Percentiles rank a stretch among this genome's conserved stretches.
phyloP scores from a whole-genome alignment of 2,329 filamentous ascomycete species.

The Lachnellula suecica region DNA sequence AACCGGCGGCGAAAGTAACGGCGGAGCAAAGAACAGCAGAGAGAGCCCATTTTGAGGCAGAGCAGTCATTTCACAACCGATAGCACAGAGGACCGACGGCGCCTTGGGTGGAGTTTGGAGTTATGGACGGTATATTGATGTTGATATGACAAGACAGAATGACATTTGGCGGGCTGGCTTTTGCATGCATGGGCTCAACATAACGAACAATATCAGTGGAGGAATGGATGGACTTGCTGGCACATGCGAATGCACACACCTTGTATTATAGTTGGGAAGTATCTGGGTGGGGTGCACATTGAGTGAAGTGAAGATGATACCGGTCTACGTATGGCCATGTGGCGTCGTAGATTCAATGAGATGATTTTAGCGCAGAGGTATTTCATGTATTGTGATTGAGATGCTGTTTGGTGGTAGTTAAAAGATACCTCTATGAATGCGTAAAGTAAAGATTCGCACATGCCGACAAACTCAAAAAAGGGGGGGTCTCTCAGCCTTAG shows the following conservation, averaged over 20 bases:
- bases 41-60: slow-evolving; percentile 4
- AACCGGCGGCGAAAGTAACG: slow-evolving; percentile 28
- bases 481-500: slow-evolving; percentile 11
- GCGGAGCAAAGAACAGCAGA: slow-evolving; percentile 26
- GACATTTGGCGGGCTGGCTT: slow-evolving; percentile 12
- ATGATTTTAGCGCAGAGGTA: background rate
- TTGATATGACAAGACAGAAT: slow-evolving; percentile 21
- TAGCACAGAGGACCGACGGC: slow-evolving; percentile 9
- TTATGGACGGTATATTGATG: slow-evolving; percentile 24
- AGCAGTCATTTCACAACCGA: slow-evolving; percentile 5
- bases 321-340: slow-evolving; percentile 9
- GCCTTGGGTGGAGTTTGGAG: slow-evolving; percentile 24
- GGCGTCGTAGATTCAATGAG: slow-evolving; percentile 4
- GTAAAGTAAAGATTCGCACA: too few relatives aligned
- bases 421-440: too few relatives aligned
- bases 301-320: slow-evolving; percentile 21
- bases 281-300: slow-evolving; percentile 1
- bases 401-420: too few relatives aligned
- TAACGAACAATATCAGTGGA: slow-evolving; percentile 13
- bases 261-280: slow-evolving; percentile 28
- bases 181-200: slow-evolving; percentile 8
- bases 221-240: slow-evolving; percentile 16
- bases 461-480: background rate
- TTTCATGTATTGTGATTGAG: background rate
- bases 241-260: slow-evolving; percentile 9